These are phyloP conservation scores for Dothideomycetes sp. DNA, from an alignment of 2,329 filamentous ascomycete genomes.

Conservation along the genomic window DNA sequence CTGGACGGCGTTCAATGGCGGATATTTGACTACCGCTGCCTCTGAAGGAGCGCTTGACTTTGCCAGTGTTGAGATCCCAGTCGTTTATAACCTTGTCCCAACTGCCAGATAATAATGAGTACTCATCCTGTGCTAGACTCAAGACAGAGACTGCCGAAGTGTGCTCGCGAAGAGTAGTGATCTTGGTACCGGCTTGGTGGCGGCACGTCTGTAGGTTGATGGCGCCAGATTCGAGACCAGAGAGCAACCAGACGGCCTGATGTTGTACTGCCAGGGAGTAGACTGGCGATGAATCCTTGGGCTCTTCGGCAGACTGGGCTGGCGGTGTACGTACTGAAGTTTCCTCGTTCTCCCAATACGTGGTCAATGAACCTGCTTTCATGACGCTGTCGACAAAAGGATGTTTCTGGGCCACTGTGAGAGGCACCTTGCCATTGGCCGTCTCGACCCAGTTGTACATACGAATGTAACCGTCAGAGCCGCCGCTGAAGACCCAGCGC, in stretches of 20 bases:
- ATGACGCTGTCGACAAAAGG: constrained; percentile 96
- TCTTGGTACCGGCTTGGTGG: constrained; percentile 88
- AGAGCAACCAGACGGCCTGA: constrained; percentile 82
- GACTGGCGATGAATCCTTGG: constrained; percentile 59
- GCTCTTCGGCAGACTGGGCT: constrained; percentile 40
- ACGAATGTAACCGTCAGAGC: constrained; percentile 87
- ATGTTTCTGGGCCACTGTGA: constrained; percentile 92
- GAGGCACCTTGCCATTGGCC: constrained; percentile 83
- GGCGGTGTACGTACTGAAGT: constrained; percentile 35
- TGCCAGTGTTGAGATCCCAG: constrained; percentile 88
- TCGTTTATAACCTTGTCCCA: constrained; percentile 95
- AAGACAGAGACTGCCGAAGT: constrained; percentile 87
- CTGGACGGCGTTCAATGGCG: constrained; percentile 73
- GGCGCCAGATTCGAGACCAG: constrained; percentile 77
- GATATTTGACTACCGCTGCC: constrained; percentile 77
- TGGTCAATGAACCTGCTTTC: constrained; percentile 88
- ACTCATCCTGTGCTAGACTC: constrained; percentile 73
- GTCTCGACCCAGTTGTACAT: constrained; percentile 95
- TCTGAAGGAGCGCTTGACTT: constrained; percentile 65
- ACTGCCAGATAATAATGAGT: constrained; percentile 77
- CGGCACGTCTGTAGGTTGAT: constrained; percentile 92
- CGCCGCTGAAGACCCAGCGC: constrained; percentile 89
- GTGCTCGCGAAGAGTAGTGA: constrained; percentile 71
- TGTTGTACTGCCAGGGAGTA: constrained; percentile 91
- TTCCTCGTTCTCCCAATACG: constrained; percentile 98